A percentile compares a stretch with the other conserved stretches of the same genome.
Evolutionary conservation across 768 basidiomycete genomes (phyloP).

Genomic region (Pulveroboletus sp.): DNA sequence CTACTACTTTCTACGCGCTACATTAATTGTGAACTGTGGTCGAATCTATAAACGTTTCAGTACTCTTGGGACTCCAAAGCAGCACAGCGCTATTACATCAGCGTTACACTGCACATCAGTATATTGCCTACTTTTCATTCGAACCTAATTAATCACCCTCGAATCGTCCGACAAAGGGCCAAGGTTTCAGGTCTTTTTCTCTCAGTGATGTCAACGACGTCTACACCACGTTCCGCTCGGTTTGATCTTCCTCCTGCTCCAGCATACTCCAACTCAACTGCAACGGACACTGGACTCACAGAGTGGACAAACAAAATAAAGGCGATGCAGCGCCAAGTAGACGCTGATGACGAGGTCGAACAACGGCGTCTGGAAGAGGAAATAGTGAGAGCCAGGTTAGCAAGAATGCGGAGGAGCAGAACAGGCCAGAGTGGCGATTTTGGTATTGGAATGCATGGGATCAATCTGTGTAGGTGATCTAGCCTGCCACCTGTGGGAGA

Average conservation of each 20-base stretch:
- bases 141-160: background rate
- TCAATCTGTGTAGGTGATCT: conserved; percentile 31
- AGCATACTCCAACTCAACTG: conserved; percentile 9
- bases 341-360: conserved; percentile 76
- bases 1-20: background rate
- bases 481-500: background rate
- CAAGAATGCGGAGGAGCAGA: conserved; percentile 37
- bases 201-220: conserved; percentile 25
- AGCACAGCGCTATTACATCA: conserved; percentile 18
- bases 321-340: conserved; percentile 74
- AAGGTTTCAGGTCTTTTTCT: background rate
- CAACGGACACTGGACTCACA: conserved; percentile 60
- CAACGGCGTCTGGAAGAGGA: conserved; percentile 59
- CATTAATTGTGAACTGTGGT: background rate
- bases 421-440: conserved; percentile 34
- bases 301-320: conserved; percentile 83
- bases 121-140: background rate
- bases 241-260: conserved; percentile 38
- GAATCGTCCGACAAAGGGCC: background rate
- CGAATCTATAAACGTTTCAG: background rate
- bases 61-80: no score
- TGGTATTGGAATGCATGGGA: conserved; percentile 35
- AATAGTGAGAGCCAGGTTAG: conserved; percentile 47
- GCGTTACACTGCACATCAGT: conserved; percentile 1
- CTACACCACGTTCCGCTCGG: conserved; percentile 27